Conservation (phyloP, 2,329 filamentous ascomycete genomes). For the Ophiostoma sp. region DNA sequence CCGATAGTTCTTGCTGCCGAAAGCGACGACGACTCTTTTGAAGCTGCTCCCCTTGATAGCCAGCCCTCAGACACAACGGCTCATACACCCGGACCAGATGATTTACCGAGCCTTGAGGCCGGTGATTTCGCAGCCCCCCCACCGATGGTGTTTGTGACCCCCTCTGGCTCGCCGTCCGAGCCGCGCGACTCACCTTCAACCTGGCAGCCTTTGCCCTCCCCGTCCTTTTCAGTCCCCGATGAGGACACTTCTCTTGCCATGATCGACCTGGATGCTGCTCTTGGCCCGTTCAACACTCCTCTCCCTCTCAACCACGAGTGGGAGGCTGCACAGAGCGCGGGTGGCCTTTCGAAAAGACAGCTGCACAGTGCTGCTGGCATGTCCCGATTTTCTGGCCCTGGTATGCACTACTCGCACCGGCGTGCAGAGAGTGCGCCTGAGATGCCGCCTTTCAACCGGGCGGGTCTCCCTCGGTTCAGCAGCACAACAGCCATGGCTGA, state of each 20-base stretch:
- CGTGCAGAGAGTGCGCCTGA: slow-evolving; percentile 76
- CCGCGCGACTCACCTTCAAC: slow-evolving; percentile 25
- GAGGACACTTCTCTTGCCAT: slow-evolving; percentile 69
- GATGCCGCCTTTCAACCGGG: slow-evolving; percentile 66
- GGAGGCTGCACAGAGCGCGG: slow-evolving; percentile 59
- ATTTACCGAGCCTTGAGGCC: slow-evolving; percentile 28
- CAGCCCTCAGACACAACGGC: not conserved
- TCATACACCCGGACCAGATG: slow-evolving; percentile 27
- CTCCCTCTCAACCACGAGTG: slow-evolving; percentile 57
- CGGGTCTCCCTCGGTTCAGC: slow-evolving; percentile 56
- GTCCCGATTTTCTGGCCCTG: slow-evolving; percentile 61
- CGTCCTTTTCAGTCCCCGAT: slow-evolving; percentile 35
- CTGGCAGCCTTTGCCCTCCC: slow-evolving; percentile 37
- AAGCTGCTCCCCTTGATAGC: not conserved
- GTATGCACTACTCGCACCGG: slow-evolving; percentile 68
- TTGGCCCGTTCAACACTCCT: slow-evolving; percentile 87
- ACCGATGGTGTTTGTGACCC: slow-evolving; percentile 41
- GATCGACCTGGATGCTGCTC: slow-evolving; percentile 88
- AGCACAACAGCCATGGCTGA: slow-evolving; percentile 74
- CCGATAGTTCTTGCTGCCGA: slow-evolving; percentile 31
- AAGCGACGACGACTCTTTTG: slow-evolving; percentile 29
- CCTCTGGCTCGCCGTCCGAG: slow-evolving; percentile 32
- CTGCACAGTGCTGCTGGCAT: slow-evolving; percentile 73
- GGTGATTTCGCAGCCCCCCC: slow-evolving; percentile 20
- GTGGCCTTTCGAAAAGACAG: slow-evolving; percentile 55